Conservation (phyloP, 306 rosid genomes). For the Dicorynia guianensis region DNA sequence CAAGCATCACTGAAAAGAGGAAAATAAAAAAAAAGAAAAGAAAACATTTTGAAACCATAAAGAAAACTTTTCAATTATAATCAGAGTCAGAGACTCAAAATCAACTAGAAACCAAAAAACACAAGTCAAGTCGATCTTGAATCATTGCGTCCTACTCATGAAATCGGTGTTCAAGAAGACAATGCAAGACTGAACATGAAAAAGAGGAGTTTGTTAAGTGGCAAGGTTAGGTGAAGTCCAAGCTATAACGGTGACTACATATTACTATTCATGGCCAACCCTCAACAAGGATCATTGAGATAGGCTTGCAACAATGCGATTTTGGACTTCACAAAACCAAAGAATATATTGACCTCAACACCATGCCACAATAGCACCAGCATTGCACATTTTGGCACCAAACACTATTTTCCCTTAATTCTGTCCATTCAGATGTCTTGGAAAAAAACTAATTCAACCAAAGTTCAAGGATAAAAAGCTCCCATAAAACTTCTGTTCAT, state of each 20-base stretch:
- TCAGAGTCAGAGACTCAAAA: too few relatives aligned
- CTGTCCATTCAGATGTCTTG: constrained; percentile 2
- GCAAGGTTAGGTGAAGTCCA: not conserved
- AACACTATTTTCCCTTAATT: not conserved
- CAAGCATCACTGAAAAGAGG: too few relatives aligned
- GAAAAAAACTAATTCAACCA: constrained; percentile 20
- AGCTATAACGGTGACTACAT: not conserved
- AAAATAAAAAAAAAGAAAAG: too few relatives aligned
- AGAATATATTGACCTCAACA: constrained; percentile 10
- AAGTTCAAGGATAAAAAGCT: not conserved
- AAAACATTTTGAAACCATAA: too few relatives aligned
- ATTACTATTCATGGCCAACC: not conserved
- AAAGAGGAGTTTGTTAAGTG: not conserved
- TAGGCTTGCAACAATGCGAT: constrained; percentile 17
- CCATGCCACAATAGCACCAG: constrained; percentile 16
- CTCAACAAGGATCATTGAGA: constrained; percentile 9
- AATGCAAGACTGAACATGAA: too few relatives aligned
- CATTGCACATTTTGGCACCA: not conserved
- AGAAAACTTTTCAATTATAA: too few relatives aligned
- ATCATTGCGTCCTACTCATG: too few relatives aligned
- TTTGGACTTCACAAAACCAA: not conserved
- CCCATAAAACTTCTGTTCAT: not conserved
- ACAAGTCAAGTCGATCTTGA: too few relatives aligned
- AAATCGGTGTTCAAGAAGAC: too few relatives aligned
- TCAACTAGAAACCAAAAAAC: too few relatives aligned